A percentile compares a stretch with the other conserved stretches of the same genome.
phyloP scores from a whole-genome alignment of 2,329 filamentous ascomycete species.

The Pseudogymnoascus destructans region DNA sequence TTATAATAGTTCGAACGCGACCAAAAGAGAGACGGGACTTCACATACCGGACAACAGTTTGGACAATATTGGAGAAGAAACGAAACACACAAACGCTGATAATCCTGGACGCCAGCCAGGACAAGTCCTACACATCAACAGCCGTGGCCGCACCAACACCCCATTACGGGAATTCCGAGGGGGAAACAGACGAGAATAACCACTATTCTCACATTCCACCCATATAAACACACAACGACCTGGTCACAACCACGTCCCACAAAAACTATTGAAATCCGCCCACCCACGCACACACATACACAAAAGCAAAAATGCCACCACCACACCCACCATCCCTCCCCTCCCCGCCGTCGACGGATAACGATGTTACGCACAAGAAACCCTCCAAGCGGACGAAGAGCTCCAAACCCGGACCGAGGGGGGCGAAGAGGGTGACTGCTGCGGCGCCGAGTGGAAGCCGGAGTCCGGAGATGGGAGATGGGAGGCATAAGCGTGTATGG shows the following conservation, averaged over 20 bases:
- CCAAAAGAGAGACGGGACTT: background rate
- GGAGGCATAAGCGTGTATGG: slow-evolving; percentile 51
- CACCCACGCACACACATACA: background rate
- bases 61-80: background rate
- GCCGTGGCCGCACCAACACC: background rate
- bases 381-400: background rate
- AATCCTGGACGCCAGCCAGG: background rate
- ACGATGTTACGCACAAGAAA: background rate
- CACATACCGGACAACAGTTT: background rate
- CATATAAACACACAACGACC: background rate
- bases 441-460: background rate
- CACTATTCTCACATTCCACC: background rate
- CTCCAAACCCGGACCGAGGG: background rate
- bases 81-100: background rate
- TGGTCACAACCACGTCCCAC: background rate
- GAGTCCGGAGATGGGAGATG: slow-evolving; percentile 27
- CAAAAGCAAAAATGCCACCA: background rate
- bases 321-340: background rate
- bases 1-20: background rate
- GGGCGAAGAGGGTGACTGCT: background rate
- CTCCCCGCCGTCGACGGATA: background rate
- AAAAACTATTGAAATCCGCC: background rate
- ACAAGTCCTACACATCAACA: background rate
- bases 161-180: background rate
- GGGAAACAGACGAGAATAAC: background rate